phyloP scores from a whole-genome alignment of 2,329 filamentous ascomycete species.

The Alternaria angustiovoidea region DNA sequence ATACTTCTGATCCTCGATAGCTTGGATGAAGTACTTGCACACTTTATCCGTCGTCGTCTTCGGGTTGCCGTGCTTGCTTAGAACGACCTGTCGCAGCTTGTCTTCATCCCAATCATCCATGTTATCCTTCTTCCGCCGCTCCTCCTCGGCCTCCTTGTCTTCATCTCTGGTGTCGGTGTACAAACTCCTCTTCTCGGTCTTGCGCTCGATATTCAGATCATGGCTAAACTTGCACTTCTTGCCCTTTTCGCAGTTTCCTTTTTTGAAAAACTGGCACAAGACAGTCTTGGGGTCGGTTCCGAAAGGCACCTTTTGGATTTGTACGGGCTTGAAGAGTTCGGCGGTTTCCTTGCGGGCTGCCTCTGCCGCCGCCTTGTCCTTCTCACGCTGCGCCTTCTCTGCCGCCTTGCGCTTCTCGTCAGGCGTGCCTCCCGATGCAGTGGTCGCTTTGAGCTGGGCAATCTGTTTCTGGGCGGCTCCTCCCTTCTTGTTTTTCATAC shows the following conservation, averaged over 20 bases:
- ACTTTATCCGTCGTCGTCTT: conserved; percentile 96
- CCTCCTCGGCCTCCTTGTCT: conserved; percentile 74
- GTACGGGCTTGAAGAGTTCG: conserved; percentile 87
- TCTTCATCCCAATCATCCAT: conserved; percentile 99
- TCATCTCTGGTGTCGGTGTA: conserved; percentile 84
- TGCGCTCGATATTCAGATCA: conserved; percentile 86
- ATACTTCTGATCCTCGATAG: conserved; percentile 98
- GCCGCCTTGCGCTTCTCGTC: conserved; percentile 85
- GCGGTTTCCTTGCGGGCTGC: conserved; percentile 81
- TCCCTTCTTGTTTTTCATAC: conserved; percentile 99
- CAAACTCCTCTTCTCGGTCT: conserved; percentile 88
- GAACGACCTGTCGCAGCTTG: conserved; percentile 86
- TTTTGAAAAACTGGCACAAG: conserved; percentile 95
- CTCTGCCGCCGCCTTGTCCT: conserved; percentile 91
- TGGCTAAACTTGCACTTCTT: conserved; percentile 97
- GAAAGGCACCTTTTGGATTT: conserved; percentile 97
- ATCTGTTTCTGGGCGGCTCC: conserved; percentile 89
- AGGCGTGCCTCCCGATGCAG: conserved; percentile 70
- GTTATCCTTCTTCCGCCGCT: conserved; percentile 86
- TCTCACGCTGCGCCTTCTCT: conserved; percentile 72
- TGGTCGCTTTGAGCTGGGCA: conserved; percentile 75
- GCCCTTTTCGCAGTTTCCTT: conserved; percentile 95
- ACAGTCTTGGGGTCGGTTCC: conserved; percentile 98
- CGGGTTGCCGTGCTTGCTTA: conserved; percentile 98
- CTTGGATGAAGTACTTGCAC: conserved; percentile 97